Evolutionary conservation across 352 stramenopile genomes (phyloP).

Genomic region (Thalassiosira livingstoniorum): DNA sequence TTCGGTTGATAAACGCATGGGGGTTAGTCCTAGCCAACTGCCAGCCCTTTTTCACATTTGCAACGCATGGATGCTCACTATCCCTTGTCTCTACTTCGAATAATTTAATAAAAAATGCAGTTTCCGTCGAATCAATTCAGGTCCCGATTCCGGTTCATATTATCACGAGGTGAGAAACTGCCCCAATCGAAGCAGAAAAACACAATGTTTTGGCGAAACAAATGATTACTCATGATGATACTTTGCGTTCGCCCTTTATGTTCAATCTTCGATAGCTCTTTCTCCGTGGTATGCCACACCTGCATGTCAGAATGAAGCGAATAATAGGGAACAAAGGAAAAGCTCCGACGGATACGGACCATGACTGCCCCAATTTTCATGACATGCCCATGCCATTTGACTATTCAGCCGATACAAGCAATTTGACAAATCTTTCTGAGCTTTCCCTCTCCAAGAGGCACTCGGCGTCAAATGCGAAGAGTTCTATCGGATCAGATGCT

Average conservation of each 20-base stretch:
- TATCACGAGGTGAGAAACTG: constrained; percentile 58
- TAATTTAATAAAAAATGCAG: no score
- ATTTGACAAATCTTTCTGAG: no score
- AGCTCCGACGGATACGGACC: background rate
- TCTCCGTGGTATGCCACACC: background rate
- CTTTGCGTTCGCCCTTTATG: background rate
- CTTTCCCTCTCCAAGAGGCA: no score
- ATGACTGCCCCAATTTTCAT: background rate
- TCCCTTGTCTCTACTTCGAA: no score
- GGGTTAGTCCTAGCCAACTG: constrained; percentile 48
- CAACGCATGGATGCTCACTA: no score
- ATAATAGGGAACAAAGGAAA: background rate
- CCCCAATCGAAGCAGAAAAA: background rate
- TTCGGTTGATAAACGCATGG: constrained; percentile 58
- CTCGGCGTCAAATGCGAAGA: no score
- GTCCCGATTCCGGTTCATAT: constrained; percentile 62
- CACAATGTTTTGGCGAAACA: background rate
- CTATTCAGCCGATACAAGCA: no score
- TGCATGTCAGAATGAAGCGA: background rate
- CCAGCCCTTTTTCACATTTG: no score
- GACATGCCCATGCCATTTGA: no score
- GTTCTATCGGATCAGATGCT: no score
- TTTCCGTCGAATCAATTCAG: constrained; percentile 7
- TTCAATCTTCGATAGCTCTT: constrained; percentile 1
- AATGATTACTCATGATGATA: no score